Evolutionary conservation across 805 yeast genomes (phyloP).

Genomic region (Barnettozyma sucrosica): DNA sequence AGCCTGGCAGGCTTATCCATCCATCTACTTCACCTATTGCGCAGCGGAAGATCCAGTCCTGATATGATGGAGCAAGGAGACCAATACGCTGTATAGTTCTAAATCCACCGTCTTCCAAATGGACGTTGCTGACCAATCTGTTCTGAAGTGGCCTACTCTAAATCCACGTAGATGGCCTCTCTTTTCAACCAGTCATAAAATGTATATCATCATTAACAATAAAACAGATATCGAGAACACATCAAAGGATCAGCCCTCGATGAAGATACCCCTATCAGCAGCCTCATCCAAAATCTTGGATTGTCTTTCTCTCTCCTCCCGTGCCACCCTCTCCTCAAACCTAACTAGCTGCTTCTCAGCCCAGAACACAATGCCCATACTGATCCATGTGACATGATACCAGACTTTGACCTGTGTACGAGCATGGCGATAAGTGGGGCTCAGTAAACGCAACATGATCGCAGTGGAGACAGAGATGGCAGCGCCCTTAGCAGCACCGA

Average conservation of each 20-base stretch:
- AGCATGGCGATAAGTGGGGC: conserved; percentile 32
- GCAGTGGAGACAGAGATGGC: conserved; percentile 32
- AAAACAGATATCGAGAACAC: no score
- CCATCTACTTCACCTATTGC: no score
- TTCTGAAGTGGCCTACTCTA: neutral
- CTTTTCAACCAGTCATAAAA: neutral
- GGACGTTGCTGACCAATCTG: no score
- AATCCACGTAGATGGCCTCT: neutral
- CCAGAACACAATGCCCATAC: conserved; percentile 36
- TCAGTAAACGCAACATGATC: conserved; percentile 29
- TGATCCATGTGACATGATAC: conserved; percentile 37
- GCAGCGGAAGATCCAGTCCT: no score
- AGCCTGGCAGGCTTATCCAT: no score
- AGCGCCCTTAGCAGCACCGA: conserved; percentile 40
- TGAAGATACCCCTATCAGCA: conserved; percentile 39
- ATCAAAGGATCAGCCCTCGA: conserved; percentile 27
- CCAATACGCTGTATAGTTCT: no score
- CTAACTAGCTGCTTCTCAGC: conserved; percentile 36
- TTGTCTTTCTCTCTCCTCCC: conserved; percentile 31
- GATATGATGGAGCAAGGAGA: no score
- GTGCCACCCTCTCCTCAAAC: conserved; percentile 31
- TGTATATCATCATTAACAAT: neutral
- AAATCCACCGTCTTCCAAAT: no score
- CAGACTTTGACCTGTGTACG: conserved; percentile 36
- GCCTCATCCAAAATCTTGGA: conserved; percentile 35